phyloP scores from a whole-genome alignment of 2,329 filamentous ascomycete genomes.

The Massarina eburnea region DNA sequence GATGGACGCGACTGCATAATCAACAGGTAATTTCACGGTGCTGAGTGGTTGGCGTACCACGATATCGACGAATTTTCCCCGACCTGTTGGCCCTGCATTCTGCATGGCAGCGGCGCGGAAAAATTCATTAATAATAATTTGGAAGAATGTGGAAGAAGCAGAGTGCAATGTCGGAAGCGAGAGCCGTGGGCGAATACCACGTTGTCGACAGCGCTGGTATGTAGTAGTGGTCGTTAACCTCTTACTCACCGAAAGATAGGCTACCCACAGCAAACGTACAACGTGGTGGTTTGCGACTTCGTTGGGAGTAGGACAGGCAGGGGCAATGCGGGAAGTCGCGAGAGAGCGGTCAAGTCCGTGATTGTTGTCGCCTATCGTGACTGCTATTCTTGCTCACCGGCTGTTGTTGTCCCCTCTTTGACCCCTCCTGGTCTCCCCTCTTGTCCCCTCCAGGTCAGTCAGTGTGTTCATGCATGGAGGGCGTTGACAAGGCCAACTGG shows the following conservation, averaged over 20 bases:
- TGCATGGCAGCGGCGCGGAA: neutral
- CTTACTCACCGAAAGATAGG: neutral
- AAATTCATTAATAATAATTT: neutral
- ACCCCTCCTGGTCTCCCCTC: too few species aligned
- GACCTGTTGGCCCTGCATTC: neutral
- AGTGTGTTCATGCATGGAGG: too few species aligned
- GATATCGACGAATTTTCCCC: too few species aligned
- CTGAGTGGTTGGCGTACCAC: neutral
- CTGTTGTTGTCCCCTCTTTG: neutral
- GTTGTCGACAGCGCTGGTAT: neutral
- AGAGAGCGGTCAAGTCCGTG: neutral
- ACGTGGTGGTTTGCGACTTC: conserved; percentile 1
- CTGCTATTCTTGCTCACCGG: neutral
- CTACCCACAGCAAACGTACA: neutral
- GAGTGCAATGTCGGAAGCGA: neutral
- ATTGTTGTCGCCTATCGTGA: neutral
- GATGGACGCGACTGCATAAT: neutral
- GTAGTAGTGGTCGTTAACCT: neutral
- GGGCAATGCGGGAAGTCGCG: too few species aligned
- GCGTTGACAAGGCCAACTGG: too few species aligned
- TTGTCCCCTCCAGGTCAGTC: too few species aligned
- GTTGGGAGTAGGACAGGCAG: too few species aligned
- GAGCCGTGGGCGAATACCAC: neutral
- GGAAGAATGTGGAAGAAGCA: neutral
- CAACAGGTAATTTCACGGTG: neutral